Base-by-base conservation (phyloP, 2,329 filamentous ascomycete genomes). In the Exophiala sp. region DNA sequence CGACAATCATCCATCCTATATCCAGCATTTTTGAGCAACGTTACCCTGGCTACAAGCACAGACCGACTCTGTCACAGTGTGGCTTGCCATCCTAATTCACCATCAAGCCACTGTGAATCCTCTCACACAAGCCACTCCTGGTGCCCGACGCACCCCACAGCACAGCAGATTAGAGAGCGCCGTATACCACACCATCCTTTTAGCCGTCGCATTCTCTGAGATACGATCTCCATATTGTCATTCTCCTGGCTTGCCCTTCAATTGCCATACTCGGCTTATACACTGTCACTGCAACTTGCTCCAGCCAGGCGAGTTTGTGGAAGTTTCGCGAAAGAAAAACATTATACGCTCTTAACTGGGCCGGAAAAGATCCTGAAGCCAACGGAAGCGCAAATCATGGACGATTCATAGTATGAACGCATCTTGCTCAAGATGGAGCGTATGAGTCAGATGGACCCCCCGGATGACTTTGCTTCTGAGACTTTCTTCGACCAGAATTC, bases 401-500 rank as follows among this genome's bases (percentile, higher is more conserved):
- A 46, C 8, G 32, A 30, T 22, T 37, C 49, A 35, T 38, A 40
- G 30, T 40, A 35, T 27, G 43, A 34, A 32, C 30, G 8, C 22
- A 27, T 30, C 23, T 19, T 35, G 21, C n/a, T 24, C n/a, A 37
- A 46, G n/a, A 46, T 49, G 45, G 42, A 55, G 14, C 16, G 37
- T 5, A 34, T 49, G 30, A 22, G 35, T 45, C 46, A 43, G n/a
- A 47, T 57, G 30, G 46, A 57, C 34, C 50, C 52, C n/a, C 19
- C 46, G 6, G 55, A 49, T 19, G 52, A 59, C 27, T 57, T 59
- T 34, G 54, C 52, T 19, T 51, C 56, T n/a, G 57, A 59, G 11
- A 43, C 55, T 22, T 57, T 60, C 38, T 60, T 60, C 46, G 55
- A 58, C 24, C 46, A 55, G 27, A 52, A 52, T 37, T 46, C 55